Evolutionary conservation across 2,329 filamentous ascomycete genomes (phyloP).

Genomic region (Amauroascus verrucosus): DNA sequence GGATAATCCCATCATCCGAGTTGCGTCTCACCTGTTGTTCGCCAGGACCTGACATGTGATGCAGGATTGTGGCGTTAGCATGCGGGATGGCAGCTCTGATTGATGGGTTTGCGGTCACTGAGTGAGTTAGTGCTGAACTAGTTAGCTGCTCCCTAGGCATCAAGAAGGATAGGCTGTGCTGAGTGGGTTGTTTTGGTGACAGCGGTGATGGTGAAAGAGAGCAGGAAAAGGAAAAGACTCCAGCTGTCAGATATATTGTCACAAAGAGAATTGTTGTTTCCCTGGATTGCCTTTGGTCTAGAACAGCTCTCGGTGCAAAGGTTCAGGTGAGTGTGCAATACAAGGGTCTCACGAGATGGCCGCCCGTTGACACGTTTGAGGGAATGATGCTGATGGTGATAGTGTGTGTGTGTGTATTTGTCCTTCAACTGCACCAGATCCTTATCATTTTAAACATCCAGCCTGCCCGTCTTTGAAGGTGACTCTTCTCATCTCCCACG

Average conservation of each 20-base stretch:
- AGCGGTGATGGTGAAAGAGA: too few relatives aligned
- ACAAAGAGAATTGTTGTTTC: too few relatives aligned
- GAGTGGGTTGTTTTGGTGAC: too few relatives aligned
- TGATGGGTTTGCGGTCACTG: neutral
- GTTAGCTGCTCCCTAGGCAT: neutral
- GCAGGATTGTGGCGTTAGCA: neutral
- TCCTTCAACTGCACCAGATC: neutral
- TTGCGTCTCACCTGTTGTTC: too few relatives aligned
- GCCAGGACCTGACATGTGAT: neutral
- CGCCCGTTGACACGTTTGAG: too few relatives aligned
- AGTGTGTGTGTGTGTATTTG: neutral
- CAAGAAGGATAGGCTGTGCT: neutral
- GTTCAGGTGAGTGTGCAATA: neutral
- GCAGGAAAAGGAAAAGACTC: too few relatives aligned
- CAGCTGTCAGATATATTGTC: too few relatives aligned
- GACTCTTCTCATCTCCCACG: slow-evolving; percentile 1
- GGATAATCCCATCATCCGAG: too few relatives aligned
- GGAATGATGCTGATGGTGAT: too few relatives aligned
- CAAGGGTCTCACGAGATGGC: too few relatives aligned
- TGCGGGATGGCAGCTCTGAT: neutral
- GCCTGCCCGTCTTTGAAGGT: neutral
- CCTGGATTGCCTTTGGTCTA: neutral
- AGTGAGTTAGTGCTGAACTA: neutral
- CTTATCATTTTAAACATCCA: slow-evolving; percentile 9
- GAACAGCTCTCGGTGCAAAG: neutral